These are phyloP conservation scores for Cyanidioschyzon merolae DNA, from an alignment of 23 red algal genomes.

Conservation along the genomic window DNA sequence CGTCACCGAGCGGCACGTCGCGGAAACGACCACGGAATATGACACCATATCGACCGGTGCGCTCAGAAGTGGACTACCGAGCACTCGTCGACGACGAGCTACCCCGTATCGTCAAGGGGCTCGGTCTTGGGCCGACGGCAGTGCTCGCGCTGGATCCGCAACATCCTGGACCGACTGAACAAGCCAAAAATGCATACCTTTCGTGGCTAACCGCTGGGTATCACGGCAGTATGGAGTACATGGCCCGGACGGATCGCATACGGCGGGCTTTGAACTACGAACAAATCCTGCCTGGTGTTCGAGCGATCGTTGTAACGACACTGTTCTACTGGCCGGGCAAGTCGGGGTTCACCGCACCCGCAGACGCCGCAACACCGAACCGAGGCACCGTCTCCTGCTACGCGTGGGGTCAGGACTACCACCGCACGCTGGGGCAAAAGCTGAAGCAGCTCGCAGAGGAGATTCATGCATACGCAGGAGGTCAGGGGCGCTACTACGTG, in stretches of 20 bases:
- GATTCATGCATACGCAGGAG: conserved; percentile 39
- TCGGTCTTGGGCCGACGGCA: not conserved
- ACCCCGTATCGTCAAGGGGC: not conserved
- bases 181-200: not conserved
- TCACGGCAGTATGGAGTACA: conserved; percentile 86
- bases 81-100: not conserved
- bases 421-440: conserved; percentile 26
- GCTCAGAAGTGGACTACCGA: not conserved
- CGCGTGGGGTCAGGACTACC: conserved; percentile 91
- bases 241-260: conserved; percentile 76
- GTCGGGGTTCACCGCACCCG: conserved; percentile 40
- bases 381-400: conserved; percentile 80
- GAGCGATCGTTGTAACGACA: conserved; percentile 50
- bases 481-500: conserved; percentile 72
- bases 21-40: conserved; percentile 9
- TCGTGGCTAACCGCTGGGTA: not conserved
- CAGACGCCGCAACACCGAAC: not conserved
- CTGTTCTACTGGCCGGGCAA: conserved; percentile 89
- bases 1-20: too few species aligned
- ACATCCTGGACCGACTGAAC: not conserved
- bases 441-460: conserved; percentile 41
- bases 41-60: not conserved
- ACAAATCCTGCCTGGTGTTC: conserved; percentile 62
- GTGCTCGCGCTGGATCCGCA: not conserved
- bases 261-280: conserved; percentile 42